These are phyloP conservation scores for Casaregolazyma lundiana DNA, from an alignment of 1,139 yeast genomes.

Conservation along the genomic window DNA sequence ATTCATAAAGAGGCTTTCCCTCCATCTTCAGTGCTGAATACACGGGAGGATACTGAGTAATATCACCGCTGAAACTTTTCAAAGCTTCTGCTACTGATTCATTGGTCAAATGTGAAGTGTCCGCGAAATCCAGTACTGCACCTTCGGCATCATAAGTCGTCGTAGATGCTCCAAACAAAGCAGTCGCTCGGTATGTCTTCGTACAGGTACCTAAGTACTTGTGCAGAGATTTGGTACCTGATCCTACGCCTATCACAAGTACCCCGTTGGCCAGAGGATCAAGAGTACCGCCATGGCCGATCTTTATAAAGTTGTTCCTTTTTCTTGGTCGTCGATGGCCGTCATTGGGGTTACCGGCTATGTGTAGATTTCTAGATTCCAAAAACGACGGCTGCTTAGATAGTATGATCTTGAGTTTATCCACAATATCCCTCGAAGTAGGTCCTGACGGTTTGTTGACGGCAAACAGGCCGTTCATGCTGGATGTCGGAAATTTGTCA, in stretches of 20 bases:
- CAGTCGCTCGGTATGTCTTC: conserved; percentile 76
- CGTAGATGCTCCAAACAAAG: conserved; percentile 83
- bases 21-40: conserved; percentile 91
- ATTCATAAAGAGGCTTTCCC: conserved; percentile 91
- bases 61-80: conserved; percentile 65
- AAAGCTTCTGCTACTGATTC: conserved; percentile 49
- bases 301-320: conserved; percentile 58
- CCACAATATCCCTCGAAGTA: conserved; percentile 71
- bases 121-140: conserved; percentile 57
- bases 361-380: conserved; percentile 43
- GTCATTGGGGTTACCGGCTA: conserved; percentile 20
- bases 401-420: conserved; percentile 58
- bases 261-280: conserved; percentile 96
- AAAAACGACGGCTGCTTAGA: conserved; percentile 58
- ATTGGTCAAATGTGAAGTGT: conserved; percentile 53
- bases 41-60: conserved; percentile 91
- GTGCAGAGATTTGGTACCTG: conserved; percentile 78
- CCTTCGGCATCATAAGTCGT: conserved; percentile 96
- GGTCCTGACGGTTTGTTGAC: conserved; percentile 83
- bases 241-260: conserved; percentile 81
- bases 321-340: conserved; percentile 41
- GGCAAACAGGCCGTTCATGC: conserved; percentile 72
- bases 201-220: conserved; percentile 59
- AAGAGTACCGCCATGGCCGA: conserved; percentile 98
- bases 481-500: background rate